A percentile compares a stretch with the other conserved stretches of the same genome.
These are phyloP conservation scores for Cryphonectria nitschkei DNA, from an alignment of 2,329 filamentous ascomycete species.

Conservation along the genomic window DNA sequence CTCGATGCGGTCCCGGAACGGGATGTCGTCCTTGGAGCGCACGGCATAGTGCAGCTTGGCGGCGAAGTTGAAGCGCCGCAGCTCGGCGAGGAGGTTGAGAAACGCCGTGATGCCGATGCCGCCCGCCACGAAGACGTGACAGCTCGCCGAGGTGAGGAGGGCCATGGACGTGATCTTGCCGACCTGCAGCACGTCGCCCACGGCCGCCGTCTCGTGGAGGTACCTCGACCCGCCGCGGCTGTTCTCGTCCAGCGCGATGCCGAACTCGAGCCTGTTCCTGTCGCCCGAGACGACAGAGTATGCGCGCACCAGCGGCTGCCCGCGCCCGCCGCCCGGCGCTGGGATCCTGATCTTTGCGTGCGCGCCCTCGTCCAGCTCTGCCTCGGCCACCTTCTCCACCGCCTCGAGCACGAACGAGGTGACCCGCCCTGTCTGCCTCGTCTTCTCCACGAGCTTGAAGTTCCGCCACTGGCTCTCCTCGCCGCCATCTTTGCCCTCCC, in stretches of 20 bases:
- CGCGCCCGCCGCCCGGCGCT: conserved; percentile 29
- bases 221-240: conserved; percentile 66
- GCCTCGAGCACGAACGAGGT: conserved; percentile 57
- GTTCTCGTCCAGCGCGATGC: conserved; percentile 57
- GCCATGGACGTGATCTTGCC: conserved; percentile 57
- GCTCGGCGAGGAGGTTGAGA: conserved; percentile 50
- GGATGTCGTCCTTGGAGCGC: conserved; percentile 53
- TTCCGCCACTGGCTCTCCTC: conserved; percentile 45
- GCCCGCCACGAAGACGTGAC: conserved; percentile 66
- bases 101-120: conserved; percentile 72
- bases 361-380: conserved; percentile 46
- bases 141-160: conserved; percentile 50
- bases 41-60: conserved; percentile 64
- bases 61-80: conserved; percentile 50
- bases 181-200: conserved; percentile 55
- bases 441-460: conserved; percentile 55
- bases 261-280: conserved; percentile 56
- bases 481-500: conserved; percentile 24
- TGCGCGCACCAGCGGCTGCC: conserved; percentile 57
- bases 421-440: conserved; percentile 53
- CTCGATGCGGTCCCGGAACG: conserved; percentile 55
- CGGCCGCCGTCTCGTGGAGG: conserved; percentile 52
- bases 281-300: conserved; percentile 64
- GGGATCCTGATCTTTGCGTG: conserved; percentile 60
- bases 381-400: conserved; percentile 39